phyloP scores from a whole-genome alignment of 2,329 filamentous ascomycete species.

The Periconia digitata region DNA sequence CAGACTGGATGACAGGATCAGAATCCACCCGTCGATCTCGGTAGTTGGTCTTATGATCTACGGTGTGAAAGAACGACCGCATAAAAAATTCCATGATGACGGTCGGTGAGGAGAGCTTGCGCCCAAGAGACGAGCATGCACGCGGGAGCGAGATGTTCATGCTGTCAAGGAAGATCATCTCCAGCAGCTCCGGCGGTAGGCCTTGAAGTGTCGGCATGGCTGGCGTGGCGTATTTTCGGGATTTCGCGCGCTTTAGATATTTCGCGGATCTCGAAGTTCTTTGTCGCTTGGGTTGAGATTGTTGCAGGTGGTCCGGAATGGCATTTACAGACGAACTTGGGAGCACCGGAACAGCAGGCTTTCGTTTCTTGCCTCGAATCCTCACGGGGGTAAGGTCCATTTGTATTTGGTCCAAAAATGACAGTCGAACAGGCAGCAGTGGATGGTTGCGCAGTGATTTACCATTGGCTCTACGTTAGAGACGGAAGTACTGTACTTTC shows the following conservation, averaged over 20 bases:
- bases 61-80: constrained; percentile 36
- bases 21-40: constrained; percentile 22
- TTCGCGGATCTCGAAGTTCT: constrained; percentile 13
- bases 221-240: constrained; percentile 10
- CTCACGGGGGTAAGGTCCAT: constrained; percentile 39
- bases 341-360: constrained; percentile 7
- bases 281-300: not conserved
- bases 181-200: constrained; percentile 38
- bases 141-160: constrained; percentile 39
- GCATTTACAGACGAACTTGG: constrained; percentile 3
- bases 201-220: constrained; percentile 37
- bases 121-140: constrained; percentile 31
- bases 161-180: constrained; percentile 39
- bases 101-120: constrained; percentile 31
- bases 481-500: not conserved
- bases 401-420: constrained; percentile 14
- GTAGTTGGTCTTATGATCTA: constrained; percentile 30
- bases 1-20: constrained; percentile 27
- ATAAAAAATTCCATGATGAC: constrained; percentile 34
- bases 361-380: constrained; percentile 37
- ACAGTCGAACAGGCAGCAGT: constrained; percentile 33
- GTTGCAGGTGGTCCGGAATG: not conserved
- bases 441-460: not conserved
- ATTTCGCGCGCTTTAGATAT: constrained; percentile 11
- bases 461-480: not conserved